Conservation (phyloP, 108 stramenopile genomes). For the Hondaea fermentalgiana region DNA sequence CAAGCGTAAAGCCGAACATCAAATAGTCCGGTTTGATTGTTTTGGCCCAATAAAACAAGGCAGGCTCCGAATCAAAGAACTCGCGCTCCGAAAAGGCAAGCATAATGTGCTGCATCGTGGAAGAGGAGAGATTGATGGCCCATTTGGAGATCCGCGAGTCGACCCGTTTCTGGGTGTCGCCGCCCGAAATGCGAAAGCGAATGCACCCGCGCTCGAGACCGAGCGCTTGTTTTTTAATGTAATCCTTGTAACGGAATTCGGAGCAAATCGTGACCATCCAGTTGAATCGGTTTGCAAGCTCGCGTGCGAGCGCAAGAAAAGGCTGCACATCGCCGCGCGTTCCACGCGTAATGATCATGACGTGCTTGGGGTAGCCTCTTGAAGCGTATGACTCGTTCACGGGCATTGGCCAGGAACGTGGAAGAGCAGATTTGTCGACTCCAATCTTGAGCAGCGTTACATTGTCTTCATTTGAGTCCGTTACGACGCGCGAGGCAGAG, state of each 20-base stretch:
- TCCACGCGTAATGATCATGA: constrained; percentile 11
- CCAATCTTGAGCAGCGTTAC: background rate
- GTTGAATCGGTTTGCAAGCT: background rate
- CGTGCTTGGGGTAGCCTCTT: background rate
- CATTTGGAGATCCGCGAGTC: background rate
- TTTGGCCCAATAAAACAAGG: background rate
- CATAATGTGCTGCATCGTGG: background rate
- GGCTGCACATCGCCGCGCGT: constrained; percentile 28
- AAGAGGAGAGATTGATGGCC: background rate
- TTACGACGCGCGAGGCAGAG: background rate
- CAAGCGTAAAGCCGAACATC: constrained; percentile 14
- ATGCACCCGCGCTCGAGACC: background rate
- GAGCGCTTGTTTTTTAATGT: background rate
- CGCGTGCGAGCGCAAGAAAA: constrained; percentile 5
- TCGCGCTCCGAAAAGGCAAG: background rate
- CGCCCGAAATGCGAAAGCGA: background rate
- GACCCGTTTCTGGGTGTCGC: background rate
- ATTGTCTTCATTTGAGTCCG: background rate
- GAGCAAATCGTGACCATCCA: constrained; percentile 11
- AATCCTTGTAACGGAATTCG: constrained; percentile 7
- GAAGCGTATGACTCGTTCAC: background rate
- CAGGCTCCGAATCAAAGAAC: constrained; percentile 11
- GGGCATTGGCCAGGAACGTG: background rate
- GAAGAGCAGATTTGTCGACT: background rate
- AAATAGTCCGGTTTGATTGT: background rate